Evolutionary conservation across 352 stramenopile species (phyloP).

Genomic region (Globisporangium viniferum): DNA sequence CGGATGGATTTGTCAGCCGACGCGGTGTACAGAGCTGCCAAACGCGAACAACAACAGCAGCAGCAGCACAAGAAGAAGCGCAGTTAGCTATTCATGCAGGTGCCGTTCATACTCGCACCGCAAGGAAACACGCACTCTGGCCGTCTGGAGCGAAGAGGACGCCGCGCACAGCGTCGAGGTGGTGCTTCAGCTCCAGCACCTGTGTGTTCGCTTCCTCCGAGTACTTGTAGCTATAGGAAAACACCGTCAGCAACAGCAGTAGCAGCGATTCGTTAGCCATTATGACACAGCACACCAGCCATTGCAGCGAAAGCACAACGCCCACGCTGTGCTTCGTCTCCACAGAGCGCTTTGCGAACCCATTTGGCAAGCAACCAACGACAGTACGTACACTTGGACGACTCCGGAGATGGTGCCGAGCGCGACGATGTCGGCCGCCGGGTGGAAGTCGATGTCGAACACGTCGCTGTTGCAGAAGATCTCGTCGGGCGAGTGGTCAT

Average conservation of each 20-base stretch:
- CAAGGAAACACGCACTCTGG: conserved; percentile 45
- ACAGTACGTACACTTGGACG: conserved; percentile 71
- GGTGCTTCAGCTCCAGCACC: conserved; percentile 71
- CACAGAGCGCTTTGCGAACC: conserved; percentile 1
- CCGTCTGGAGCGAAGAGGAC: conserved; percentile 75
- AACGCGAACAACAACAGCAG: background rate
- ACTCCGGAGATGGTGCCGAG: conserved; percentile 70
- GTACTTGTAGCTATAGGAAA: conserved; percentile 68
- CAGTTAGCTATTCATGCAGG: background rate
- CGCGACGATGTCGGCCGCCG: conserved; percentile 61
- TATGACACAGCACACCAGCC: background rate
- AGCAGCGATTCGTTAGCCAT: background rate
- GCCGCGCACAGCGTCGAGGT: conserved; percentile 65
- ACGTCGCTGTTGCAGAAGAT: conserved; percentile 74
- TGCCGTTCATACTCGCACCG: background rate
- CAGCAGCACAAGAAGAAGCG: conserved; percentile 9
- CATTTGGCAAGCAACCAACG: background rate
- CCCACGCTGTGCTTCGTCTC: background rate
- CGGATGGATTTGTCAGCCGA: conserved; percentile 82
- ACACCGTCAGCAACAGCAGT: background rate
- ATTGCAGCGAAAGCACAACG: background rate
- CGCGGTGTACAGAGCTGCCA: conserved; percentile 67
- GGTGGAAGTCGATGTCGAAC: conserved; percentile 88
- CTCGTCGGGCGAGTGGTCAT: conserved; percentile 78
- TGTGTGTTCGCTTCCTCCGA: conserved; percentile 64